Base-by-base conservation (phyloP, 208 protist genomes). In the Wallacemonas sp. region DNA sequence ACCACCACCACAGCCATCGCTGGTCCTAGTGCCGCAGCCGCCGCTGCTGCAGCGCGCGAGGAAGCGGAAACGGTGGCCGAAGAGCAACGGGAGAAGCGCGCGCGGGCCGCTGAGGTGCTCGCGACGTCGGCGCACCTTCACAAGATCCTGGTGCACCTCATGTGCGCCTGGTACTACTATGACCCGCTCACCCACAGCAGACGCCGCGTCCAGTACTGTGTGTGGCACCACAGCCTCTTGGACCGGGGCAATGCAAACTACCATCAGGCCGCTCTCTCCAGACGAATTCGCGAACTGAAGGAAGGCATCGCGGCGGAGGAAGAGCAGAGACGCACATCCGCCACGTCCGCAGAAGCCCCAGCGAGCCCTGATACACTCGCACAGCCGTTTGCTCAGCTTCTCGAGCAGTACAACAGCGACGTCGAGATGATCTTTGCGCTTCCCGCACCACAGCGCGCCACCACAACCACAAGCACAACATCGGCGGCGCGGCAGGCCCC, bases 161-260 rank as follows among this genome's bases (percentile, higher is more conserved):
- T 58, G 30, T 34, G 52, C 29, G 12, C 6, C 11, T 58, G 52
- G 52, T 26, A 39, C 30, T 34, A 33, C 52, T 58, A 39, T 19
- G 52, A 58, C 14, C 52, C 52, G 4, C 11, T 19, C 30, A 4
- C 2, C 14, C 6, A 2, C 6, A 30, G 4, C 3, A 34, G n/a
- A 24, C 52, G 52, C 17, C 52, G 52, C 14, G 52, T 58, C 16
- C 52, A 58, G 52, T 58, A 58, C 52, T 58, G 52, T 19, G 9
- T 58, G 17, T 58, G 52, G 52, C 26, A 58, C 29, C 52, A 30
- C 29, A 58, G 52, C 52, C 29, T 43, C 4, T 4, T 24, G 12
- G 52, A 58, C 23, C 52, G 26, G 4, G 57, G 16, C 38, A 44
- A 49, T 14, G 38, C 4, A 9, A 63, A 21, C 41, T 49, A 63